Evolutionary conservation across 768 basidiomycete species (phyloP).

Genomic region (Lentinula sp.): DNA sequence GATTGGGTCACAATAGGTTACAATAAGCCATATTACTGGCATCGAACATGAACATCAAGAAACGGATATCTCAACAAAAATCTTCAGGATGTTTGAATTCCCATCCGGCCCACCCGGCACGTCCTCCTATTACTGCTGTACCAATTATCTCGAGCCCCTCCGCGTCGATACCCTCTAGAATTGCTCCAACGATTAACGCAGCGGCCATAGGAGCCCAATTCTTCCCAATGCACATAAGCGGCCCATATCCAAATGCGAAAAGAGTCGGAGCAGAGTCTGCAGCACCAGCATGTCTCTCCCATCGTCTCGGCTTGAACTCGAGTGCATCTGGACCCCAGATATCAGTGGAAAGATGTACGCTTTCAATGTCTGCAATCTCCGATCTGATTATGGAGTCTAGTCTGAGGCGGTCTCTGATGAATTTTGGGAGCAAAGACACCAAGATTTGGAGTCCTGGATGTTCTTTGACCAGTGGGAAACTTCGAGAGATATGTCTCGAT

Average conservation of each 20-base stretch:
- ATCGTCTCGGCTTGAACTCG: constrained; percentile 39
- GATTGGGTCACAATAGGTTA: no score
- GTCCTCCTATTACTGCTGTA: constrained; percentile 28
- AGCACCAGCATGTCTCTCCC: constrained; percentile 7
- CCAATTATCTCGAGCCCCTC: constrained; percentile 18
- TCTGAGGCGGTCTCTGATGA: not conserved
- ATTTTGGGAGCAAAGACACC: not conserved
- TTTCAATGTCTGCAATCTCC: constrained; percentile 30
- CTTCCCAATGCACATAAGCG: constrained; percentile 39
- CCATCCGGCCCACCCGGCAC: constrained; percentile 43
- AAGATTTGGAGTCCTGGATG: constrained; percentile 1
- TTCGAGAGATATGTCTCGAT: constrained; percentile 35
- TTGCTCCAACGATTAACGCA: constrained; percentile 37
- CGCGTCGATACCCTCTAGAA: constrained; percentile 29
- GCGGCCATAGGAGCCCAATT: constrained; percentile 48
- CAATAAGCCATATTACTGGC: not conserved
- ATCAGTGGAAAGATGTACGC: constrained; percentile 21
- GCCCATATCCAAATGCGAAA: constrained; percentile 45
- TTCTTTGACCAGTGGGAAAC: constrained; percentile 10
- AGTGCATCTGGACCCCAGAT: constrained; percentile 31
- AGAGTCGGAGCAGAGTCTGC: constrained; percentile 10
- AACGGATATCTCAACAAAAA: not conserved
- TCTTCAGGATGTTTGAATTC: not conserved
- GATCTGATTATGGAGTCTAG: constrained; percentile 7
- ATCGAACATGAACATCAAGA: not conserved